A percentile compares a stretch with the other conserved stretches of the same genome.
Evolutionary conservation across 768 basidiomycete species (phyloP).

Genomic region (Boletus insuetus): DNA sequence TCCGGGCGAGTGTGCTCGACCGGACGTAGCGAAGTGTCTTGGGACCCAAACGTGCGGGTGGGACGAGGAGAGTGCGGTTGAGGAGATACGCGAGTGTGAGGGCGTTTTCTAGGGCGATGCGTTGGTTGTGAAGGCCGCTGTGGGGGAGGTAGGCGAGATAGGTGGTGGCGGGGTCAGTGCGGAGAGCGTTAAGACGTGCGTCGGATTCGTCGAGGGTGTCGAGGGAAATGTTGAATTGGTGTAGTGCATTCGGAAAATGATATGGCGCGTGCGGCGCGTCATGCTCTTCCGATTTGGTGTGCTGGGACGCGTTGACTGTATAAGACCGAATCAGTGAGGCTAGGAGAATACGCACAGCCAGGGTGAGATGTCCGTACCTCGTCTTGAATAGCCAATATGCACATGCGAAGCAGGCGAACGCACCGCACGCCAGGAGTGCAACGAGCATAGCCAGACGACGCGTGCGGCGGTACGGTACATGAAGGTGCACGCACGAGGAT

Average conservation of each 20-base stretch:
- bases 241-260: not conserved
- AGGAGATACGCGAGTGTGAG: conserved; percentile 66
- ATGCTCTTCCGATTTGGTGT: not conserved
- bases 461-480: conserved; percentile 26
- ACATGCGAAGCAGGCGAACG: conserved; percentile 51
- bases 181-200: conserved; percentile 6
- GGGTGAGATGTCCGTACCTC: conserved; percentile 46
- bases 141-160: conserved; percentile 80
- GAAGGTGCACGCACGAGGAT: conserved; percentile 1
- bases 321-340: conserved; percentile 18
- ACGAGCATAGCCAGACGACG: conserved; percentile 43
- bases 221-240: conserved; percentile 18
- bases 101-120: conserved; percentile 84
- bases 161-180: conserved; percentile 30
- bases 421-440: conserved; percentile 44
- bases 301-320: conserved; percentile 21
- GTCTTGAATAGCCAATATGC: conserved; percentile 65
- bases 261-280: not conserved
- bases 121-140: conserved; percentile 84
- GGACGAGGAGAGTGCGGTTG: conserved; percentile 75
- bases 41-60: conserved; percentile 66
- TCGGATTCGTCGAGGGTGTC: conserved; percentile 31
- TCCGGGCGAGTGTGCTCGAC: conserved; percentile 46
- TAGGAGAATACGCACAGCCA: conserved; percentile 12
- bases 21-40: conserved; percentile 59